Conservation (phyloP, 768 basidiomycete species). For the Suillus discolor region DNA sequence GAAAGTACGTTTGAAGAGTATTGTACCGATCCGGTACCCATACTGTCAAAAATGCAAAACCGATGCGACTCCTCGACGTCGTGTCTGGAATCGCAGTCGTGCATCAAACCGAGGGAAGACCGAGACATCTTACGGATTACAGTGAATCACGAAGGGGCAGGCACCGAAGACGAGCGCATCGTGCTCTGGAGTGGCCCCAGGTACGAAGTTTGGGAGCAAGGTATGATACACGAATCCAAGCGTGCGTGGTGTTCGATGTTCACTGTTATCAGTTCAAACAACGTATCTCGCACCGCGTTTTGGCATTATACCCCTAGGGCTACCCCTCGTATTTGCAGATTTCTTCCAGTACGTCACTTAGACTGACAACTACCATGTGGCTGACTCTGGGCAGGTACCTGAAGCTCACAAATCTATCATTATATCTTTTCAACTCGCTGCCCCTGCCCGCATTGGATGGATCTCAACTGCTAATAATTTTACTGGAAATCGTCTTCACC, state of each 20-base stretch:
- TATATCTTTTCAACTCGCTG: constrained; percentile 82
- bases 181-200: constrained; percentile 77
- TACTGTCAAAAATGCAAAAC: constrained; percentile 39
- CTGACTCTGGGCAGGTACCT: constrained; percentile 51
- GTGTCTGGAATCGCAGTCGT: constrained; percentile 45
- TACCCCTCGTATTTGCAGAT: constrained; percentile 39
- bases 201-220: constrained; percentile 66
- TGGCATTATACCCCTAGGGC: constrained; percentile 31
- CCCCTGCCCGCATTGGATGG: constrained; percentile 78
- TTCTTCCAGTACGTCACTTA: constrained; percentile 58
- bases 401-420: constrained; percentile 67
- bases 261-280: neutral
- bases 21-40: constrained; percentile 58
- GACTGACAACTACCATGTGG: too few species aligned
- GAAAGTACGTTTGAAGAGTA: constrained; percentile 35
- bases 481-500: constrained; percentile 26
- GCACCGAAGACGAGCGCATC: constrained; percentile 32
- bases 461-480: constrained; percentile 49
- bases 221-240: constrained; percentile 35
- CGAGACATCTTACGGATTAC: constrained; percentile 61
- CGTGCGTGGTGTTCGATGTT: neutral
- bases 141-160: constrained; percentile 25
- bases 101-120: constrained; percentile 52
- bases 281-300: constrained; percentile 15
- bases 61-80: constrained; percentile 45